phyloP scores from a whole-genome alignment of 2,329 filamentous ascomycete genomes.

The Aspergillus sp. region DNA sequence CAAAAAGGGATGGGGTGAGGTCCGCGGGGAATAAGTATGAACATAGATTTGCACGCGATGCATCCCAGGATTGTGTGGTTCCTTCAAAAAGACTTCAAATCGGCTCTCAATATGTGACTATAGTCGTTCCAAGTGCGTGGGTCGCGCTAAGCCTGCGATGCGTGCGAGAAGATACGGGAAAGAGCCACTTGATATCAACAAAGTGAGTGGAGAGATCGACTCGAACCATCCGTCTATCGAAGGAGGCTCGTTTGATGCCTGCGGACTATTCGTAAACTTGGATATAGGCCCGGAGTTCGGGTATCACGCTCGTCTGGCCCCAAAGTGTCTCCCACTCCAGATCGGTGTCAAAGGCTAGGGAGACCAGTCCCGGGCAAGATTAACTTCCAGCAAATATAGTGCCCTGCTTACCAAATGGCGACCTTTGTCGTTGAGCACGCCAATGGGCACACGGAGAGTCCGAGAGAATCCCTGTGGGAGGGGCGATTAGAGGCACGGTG shows the following conservation, averaged over 20 bases:
- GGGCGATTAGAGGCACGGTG: constrained; percentile 25
- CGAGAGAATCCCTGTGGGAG: constrained; percentile 22
- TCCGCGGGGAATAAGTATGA: constrained; percentile 11
- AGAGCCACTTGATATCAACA: constrained; percentile 10
- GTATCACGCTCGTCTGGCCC: constrained; percentile 12
- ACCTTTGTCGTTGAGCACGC: constrained; percentile 11
- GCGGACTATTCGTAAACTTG: constrained; percentile 8
- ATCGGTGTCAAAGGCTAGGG: background rate
- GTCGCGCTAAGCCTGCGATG: constrained; percentile 16
- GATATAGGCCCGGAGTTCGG: constrained; percentile 6
- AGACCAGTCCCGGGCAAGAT: background rate
- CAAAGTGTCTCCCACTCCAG: constrained; percentile 1
- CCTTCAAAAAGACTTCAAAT: constrained; percentile 9
- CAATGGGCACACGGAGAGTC: constrained; percentile 23
- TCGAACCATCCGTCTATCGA: constrained; percentile 10
- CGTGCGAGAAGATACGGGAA: constrained; percentile 9
- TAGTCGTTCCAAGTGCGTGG: constrained; percentile 24
- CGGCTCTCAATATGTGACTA: constrained; percentile 16
- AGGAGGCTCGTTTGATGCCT: background rate
- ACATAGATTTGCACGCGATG: constrained; percentile 8
- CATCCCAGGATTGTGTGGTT: constrained; percentile 14
- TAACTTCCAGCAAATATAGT: constrained; percentile 8
- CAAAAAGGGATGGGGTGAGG: constrained; percentile 4
- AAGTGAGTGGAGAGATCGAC: constrained; percentile 13
- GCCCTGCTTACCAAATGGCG: constrained; percentile 13